phyloP scores from a whole-genome alignment of 129 eudicot genomes.

The Oenanthe sinensis region DNA sequence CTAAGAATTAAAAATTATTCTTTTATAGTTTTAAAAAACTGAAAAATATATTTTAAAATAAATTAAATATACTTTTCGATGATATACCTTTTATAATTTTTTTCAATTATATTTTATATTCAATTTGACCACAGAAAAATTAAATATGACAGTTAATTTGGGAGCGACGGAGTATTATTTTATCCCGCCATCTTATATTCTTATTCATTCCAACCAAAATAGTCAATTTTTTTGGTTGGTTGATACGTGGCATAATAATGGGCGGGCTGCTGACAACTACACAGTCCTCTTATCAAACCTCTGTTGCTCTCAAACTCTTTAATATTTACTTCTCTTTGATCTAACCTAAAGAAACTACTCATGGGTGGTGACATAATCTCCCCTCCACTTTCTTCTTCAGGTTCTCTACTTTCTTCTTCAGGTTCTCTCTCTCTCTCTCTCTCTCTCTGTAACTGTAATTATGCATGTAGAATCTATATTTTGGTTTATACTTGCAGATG shows the following conservation, averaged over 20 bases:
- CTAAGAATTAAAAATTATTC: too few species aligned
- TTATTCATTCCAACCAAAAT: background rate
- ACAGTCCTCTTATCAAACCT: background rate
- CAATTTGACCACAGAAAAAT: too few species aligned
- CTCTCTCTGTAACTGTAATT: slow-evolving; percentile 10
- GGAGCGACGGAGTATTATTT: too few species aligned
- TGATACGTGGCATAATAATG: background rate
- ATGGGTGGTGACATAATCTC: slow-evolving; percentile 49
- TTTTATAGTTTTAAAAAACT: too few species aligned
- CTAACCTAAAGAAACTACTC: background rate
- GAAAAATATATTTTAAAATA: too few species aligned
- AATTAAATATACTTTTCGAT: too few species aligned
- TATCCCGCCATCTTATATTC: too few species aligned
- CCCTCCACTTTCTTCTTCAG: slow-evolving; percentile 13
- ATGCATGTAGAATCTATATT: background rate
- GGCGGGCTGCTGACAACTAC: background rate
- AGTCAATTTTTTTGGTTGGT: background rate
- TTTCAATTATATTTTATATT: too few species aligned
- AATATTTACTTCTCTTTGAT: background rate
- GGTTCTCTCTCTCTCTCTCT: background rate
- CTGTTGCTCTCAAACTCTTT: background rate
- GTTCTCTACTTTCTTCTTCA: slow-evolving; percentile 17
- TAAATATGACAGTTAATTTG: too few species aligned
- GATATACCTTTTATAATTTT: too few species aligned
- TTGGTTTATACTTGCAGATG: slow-evolving; percentile 23